Percentiles rank a stretch among this genome's conserved stretches.
These are phyloP conservation scores for Kalanchoe fedtschenkoi DNA, from an alignment of 164 flowering plant genomes.

Conservation along the genomic window DNA sequence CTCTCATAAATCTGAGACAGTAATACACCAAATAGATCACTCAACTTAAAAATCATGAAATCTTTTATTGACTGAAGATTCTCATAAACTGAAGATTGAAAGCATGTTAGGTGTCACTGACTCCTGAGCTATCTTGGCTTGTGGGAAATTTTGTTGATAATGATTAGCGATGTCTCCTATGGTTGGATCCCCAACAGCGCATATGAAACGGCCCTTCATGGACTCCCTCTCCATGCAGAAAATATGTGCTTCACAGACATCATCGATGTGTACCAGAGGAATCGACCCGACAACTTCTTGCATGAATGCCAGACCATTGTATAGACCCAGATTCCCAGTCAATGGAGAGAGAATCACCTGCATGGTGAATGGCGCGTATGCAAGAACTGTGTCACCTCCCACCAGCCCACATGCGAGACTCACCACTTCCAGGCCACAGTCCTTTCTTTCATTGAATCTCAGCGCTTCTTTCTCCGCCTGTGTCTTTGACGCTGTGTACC, in stretches of 20 bases:
- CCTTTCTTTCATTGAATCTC: constrained; percentile 9
- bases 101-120: neutral
- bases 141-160: constrained; percentile 9
- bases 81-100: neutral
- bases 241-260: constrained; percentile 31
- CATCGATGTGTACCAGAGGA: constrained; percentile 24
- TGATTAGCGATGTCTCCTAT: constrained; percentile 11
- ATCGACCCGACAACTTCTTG: constrained; percentile 15
- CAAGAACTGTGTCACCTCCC: constrained; percentile 13
- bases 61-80: neutral
- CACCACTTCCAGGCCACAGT: constrained; percentile 13
- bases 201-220: constrained; percentile 25
- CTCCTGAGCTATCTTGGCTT: constrained; percentile 14
- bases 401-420: constrained; percentile 11
- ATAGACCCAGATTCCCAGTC: neutral
- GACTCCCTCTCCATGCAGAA: constrained; percentile 26
- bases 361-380: constrained; percentile 4
- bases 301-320: neutral
- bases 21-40: neutral
- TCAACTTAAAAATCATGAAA: neutral
- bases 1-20: constrained; percentile 16
- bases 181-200: constrained; percentile 9
- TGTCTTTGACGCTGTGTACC: constrained; percentile 14
- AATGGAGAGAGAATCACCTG: constrained; percentile 4
- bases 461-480: constrained; percentile 15